A percentile compares a stretch with the other conserved stretches of the same genome.
Evolutionary conservation across 805 yeast species (phyloP).

Genomic region (Scheffersomyces ergatensis): DNA sequence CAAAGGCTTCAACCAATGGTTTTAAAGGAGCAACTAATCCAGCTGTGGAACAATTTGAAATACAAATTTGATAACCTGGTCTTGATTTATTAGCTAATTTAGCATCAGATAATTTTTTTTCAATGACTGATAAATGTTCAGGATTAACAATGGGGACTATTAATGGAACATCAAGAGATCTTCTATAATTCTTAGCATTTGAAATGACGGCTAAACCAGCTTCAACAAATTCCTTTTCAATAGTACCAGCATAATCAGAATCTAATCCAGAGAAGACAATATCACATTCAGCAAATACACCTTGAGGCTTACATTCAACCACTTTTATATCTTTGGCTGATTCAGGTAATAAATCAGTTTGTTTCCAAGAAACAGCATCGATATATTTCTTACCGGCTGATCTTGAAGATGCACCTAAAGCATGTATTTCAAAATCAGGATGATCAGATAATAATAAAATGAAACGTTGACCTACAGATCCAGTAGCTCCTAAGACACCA

Average conservation of each 20-base stretch:
- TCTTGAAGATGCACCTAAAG: slow-evolving; percentile 88
- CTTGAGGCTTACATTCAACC: slow-evolving; percentile 70
- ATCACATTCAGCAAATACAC: slow-evolving; percentile 81
- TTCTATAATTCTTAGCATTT: slow-evolving; percentile 94
- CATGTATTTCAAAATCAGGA: slow-evolving; percentile 83
- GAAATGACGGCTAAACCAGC: slow-evolving; percentile 84
- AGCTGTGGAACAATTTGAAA: slow-evolving; percentile 97
- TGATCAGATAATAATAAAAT: slow-evolving; percentile 80
- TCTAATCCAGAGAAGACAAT: slow-evolving; percentile 94
- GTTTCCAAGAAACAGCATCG: slow-evolving; percentile 94
- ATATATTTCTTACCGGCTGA: slow-evolving; percentile 87
- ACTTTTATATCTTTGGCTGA: slow-evolving; percentile 62
- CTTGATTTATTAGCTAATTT: slow-evolving; percentile 51
- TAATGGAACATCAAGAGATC: slow-evolving; percentile 82
- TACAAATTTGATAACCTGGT: slow-evolving; percentile 88
- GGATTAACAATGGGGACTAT: slow-evolving; percentile 95
- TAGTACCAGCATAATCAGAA: slow-evolving; percentile 87
- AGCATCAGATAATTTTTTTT: slow-evolving; percentile 53
- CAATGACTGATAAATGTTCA: slow-evolving; percentile 78
- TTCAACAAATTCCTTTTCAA: slow-evolving; percentile 80
- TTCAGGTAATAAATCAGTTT: slow-evolving; percentile 77
- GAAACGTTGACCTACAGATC: slow-evolving; percentile 96
- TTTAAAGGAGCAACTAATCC: slow-evolving; percentile 95
- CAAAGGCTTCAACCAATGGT: slow-evolving; percentile 87
- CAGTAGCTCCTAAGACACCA: slow-evolving; percentile 98